Conservation (phyloP, 208 protist genomes). For the Trypanosoma conorhini region DNA sequence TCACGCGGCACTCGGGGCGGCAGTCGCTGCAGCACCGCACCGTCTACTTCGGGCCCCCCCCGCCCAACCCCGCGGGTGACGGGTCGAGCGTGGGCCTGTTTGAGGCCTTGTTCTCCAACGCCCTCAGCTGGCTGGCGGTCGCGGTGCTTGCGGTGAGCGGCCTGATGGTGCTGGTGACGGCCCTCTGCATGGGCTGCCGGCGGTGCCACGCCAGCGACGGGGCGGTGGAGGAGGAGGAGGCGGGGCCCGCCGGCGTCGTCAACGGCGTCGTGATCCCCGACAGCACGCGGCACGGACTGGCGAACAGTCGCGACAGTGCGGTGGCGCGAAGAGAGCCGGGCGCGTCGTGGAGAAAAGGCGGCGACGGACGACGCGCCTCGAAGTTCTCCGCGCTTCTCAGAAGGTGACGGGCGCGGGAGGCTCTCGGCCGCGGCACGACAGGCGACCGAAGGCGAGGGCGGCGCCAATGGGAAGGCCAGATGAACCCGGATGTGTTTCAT, state of each 20-base stretch:
- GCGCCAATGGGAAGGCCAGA: no score
- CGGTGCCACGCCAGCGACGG: constrained; percentile 1
- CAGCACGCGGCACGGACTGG: neutral
- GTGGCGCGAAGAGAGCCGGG: no score
- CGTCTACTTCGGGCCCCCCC: neutral
- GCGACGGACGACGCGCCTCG: no score
- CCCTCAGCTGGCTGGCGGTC: constrained; percentile 10
- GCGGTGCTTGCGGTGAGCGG: constrained; percentile 18
- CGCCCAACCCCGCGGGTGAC: neutral
- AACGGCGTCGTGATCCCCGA: neutral
- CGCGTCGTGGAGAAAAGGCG: no score
- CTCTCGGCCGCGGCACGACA: no score
- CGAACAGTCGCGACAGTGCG: no score
- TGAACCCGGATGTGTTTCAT: no score
- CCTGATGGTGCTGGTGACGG: constrained; percentile 27
- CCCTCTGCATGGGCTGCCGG: constrained; percentile 22
- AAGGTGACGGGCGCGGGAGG: no score
- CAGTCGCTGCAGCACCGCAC: neutral
- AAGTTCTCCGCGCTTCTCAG: no score
- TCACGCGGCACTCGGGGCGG: neutral
- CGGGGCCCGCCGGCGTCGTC: neutral
- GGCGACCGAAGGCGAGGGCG: no score
- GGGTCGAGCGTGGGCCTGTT: neutral
- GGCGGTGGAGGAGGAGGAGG: constrained; percentile 3
- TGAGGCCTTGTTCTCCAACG: neutral